Evolutionary conservation across 257 asterid species (phyloP).

Genomic region (Thymus mandschuricus): DNA sequence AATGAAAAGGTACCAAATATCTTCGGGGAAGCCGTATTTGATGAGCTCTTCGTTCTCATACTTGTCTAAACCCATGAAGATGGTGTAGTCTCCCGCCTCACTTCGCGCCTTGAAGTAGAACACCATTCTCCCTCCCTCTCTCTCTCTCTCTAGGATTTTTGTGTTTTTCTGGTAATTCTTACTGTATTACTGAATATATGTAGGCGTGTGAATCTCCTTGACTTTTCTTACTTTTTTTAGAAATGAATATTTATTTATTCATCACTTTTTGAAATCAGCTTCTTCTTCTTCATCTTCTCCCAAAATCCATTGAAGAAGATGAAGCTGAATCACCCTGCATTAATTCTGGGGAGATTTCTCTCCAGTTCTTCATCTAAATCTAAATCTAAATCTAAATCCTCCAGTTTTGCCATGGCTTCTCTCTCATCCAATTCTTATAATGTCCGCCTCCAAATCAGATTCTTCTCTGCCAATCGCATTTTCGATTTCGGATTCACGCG

Average conservation of each 20-base stretch:
- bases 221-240: no score
- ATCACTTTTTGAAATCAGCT: no score
- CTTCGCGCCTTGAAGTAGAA: constrained; percentile 86
- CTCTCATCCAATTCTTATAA: background rate
- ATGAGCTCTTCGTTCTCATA: constrained; percentile 86
- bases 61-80: constrained; percentile 87
- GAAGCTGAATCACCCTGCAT: background rate
- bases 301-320: no score
- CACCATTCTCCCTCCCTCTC: constrained; percentile 51
- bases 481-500: background rate
- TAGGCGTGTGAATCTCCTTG: no score
- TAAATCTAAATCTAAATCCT: no score
- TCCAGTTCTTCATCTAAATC: background rate
- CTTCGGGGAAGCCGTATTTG: constrained; percentile 77
- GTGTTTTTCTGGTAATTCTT: background rate
- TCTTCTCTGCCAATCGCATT: background rate
- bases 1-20: constrained; percentile 57
- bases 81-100: constrained; percentile 79
- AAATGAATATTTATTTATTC: no score
- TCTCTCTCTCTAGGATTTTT: constrained; percentile 15
- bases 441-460: no score
- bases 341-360: background rate
- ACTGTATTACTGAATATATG: no score
- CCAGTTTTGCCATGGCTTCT: background rate
- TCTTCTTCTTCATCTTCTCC: no score